Conservation (phyloP, 495 filamentous ascomycete genomes). For the Penicillium dipodomyicola region DNA sequence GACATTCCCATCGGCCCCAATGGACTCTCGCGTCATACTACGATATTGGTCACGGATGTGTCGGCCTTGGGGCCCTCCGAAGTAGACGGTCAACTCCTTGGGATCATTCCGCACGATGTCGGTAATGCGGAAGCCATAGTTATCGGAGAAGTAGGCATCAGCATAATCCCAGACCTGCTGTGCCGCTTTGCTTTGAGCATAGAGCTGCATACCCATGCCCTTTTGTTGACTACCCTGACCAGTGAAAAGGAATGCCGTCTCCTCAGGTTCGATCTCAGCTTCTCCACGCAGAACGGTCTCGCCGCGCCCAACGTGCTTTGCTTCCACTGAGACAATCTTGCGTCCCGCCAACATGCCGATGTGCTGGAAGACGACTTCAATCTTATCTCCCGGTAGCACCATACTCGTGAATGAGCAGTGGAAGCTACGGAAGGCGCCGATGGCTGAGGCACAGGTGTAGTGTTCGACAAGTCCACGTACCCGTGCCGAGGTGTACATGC, state of each 20-base stretch:
- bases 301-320: constrained; percentile 1
- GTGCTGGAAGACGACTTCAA: constrained; percentile 34
- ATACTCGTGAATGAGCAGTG: constrained; percentile 32
- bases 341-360: constrained; percentile 35
- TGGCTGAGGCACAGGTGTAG: no score
- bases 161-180: constrained; percentile 40
- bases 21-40: constrained; percentile 17
- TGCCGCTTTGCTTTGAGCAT: constrained; percentile 30
- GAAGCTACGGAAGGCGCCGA: constrained; percentile 24
- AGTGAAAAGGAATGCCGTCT: constrained; percentile 44
- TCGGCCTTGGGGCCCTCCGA: constrained; percentile 16
- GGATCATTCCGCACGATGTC: constrained; percentile 38
- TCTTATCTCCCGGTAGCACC: constrained; percentile 37
- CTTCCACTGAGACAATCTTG: constrained; percentile 15
- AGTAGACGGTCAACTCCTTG: constrained; percentile 39
- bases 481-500: constrained; percentile 35
- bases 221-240: constrained; percentile 44
- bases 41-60: constrained; percentile 10
- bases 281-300: constrained; percentile 31
- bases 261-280: constrained; percentile 35
- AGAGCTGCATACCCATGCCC: constrained; percentile 46
- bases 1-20: no score
- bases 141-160: constrained; percentile 32
- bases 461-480: constrained; percentile 8
- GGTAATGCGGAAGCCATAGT: constrained; percentile 26